Percentiles rank a stretch among this genome's conserved stretches.
phyloP scores from a whole-genome alignment of 1,284 basidiomycete genomes.

The Trichosporon asahii region DNA sequence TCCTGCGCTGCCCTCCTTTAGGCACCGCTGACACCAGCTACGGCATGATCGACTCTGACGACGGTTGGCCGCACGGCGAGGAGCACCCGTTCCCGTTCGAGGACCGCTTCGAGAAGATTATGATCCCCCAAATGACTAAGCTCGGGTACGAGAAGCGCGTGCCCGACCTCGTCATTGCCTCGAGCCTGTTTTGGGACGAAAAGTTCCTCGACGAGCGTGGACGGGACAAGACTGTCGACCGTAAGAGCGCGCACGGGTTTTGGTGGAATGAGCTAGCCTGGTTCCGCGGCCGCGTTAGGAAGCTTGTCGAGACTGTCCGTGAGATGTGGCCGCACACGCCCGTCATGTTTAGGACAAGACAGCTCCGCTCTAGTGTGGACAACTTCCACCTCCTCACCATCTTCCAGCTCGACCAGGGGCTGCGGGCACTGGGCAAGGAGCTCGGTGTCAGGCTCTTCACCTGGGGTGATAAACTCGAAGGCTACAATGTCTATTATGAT shows the following conservation, averaged over 20 bases:
- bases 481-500: conserved; percentile 27
- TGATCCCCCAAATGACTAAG: conserved; percentile 22
- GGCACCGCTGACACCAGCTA: conserved; percentile 15
- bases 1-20: too few relatives aligned
- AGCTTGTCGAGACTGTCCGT: conserved; percentile 20
- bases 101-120: conserved; percentile 21
- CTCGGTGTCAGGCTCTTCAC: conserved; percentile 26
- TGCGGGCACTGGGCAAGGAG: conserved; percentile 22
- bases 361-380: conserved; percentile 20
- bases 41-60: conserved; percentile 30
- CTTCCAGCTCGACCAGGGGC: conserved; percentile 31
- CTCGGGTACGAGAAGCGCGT: conserved; percentile 15
- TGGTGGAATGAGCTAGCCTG: conserved; percentile 27
- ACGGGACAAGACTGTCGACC: conserved; percentile 4
- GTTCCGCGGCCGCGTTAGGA: conserved; percentile 25
- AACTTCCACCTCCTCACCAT: conserved; percentile 25
- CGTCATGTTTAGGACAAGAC: conserved; percentile 30
- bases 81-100: conserved; percentile 23
- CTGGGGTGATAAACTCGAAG: conserved; percentile 20
- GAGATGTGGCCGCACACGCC: conserved; percentile 14
- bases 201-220: conserved; percentile 11
- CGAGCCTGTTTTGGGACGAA: conserved; percentile 31
- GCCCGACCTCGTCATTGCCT: conserved; percentile 22
- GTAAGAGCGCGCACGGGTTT: conserved; percentile 20
- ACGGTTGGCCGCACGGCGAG: conserved; percentile 22